Evolutionary conservation across 495 filamentous ascomycete genomes (phyloP), one percentile per base, ranked within the genome.

Genomic region (Amniculicola lignicola): DNA sequence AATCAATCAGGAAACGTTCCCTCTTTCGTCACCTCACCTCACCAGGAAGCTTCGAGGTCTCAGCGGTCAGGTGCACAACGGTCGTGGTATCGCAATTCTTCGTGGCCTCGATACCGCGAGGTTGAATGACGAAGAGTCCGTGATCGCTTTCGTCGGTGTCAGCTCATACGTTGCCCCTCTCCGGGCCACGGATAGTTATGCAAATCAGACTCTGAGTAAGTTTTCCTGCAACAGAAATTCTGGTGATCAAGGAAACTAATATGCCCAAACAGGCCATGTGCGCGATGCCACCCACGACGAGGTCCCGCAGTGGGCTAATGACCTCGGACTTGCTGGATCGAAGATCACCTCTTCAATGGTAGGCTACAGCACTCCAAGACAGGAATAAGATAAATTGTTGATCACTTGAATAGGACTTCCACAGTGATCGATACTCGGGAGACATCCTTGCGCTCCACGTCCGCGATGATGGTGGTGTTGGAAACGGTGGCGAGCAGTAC

Each of bases 181-280:
- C 18, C 54, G 63, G 28, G 59, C 59, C 11, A 66, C 63, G 4
- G 61, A 64, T 39, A 50, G 50, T 14, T 64, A 51, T 46, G 61
- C 61, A 11, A 60, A 63, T 28, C 55, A 66, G 27, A 62, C 63
- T 16, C 36, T 66, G 29, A 66, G 62, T 64, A 59, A 39, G 55
- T 47, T 4, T 11, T 37, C 16, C n/a, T 45, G 29, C 29, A n/a
- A 9, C n/a, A n/a, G n/a, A 33, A n/a, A n/a, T n/a, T n/a, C n/a
- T n/a, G n/a, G n/a, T n/a, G n/a, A n/a, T n/a, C n/a, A n/a, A n/a
- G n/a, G n/a, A n/a, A n/a, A n/a, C n/a, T n/a, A n/a, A n/a, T n/a
- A n/a, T n/a, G n/a, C n/a, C n/a, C 11, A 10, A 22, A n/a, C 29
- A 64, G 61, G 62, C 48, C 63, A 66, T 27, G 47, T 66, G 21